Evolutionary conservation across 202 grass and related monocot genomes (phyloP), one percentile per base, ranked within the genome.

Genomic region (Elaeis oleifera): DNA sequence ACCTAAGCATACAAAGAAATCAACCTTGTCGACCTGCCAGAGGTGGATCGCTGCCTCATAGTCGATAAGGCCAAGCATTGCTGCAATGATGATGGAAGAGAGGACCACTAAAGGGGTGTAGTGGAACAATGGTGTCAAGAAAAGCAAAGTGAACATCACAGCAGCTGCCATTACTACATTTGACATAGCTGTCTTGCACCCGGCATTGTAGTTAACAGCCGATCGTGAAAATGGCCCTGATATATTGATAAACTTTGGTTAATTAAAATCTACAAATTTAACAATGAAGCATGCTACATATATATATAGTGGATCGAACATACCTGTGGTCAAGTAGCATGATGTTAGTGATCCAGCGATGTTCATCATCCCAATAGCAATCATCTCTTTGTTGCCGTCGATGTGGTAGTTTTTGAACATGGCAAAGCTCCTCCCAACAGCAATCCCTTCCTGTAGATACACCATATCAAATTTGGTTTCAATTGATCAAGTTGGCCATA

Each of bases 331-430:
- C 21, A 95, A 74, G 71, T 95, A 95, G 82, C 90, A 95, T 21
- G 90, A 95, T 18, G 90, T 89, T 20, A 89, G 65, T 18, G 90
- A 95, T 22, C 90, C 90, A 18, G 81, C 60, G 3, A 95, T 79
- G 67, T 95, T 95, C 90, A 95, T 95, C 5, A 78, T 84, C 16
- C 90, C 90, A 13, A 95, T 65, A 21, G 90, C 90, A 20, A 89
- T 86, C 90, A 95, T 95, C 67, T 95, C 90, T 83, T 95, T 95
- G 82, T 95, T 95, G 27, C 90, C 90, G 26, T 95, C 90, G 9
- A 95, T 89, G 62, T 95, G 80, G 74, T 95, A 95, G 68, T 89
- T 95, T 73, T 95, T 95, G 80, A 84, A 86, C 85, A 89, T 89
- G 52, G 90, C 79, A 32, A 95, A 95, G 63, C 82, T 95, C 74